Evolutionary conservation across 2,329 filamentous ascomycete genomes (phyloP).

Genomic region (Apiospora arundinis): DNA sequence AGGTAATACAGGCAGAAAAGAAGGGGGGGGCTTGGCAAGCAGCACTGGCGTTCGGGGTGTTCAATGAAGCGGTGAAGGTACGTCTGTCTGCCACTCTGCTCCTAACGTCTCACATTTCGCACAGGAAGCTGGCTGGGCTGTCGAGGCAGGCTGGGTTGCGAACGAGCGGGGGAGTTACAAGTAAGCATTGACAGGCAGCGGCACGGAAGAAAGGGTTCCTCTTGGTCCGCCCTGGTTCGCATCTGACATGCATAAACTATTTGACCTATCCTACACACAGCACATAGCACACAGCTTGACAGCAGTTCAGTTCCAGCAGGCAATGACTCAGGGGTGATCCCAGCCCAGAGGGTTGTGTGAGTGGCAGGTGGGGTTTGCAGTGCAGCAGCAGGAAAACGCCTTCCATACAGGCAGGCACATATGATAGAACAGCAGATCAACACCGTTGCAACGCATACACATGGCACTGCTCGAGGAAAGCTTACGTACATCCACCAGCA

Average conservation of each 20-base stretch:
- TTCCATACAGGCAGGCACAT: too few relatives aligned
- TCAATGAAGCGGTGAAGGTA: slow-evolving; percentile 13
- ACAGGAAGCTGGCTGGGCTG: neutral
- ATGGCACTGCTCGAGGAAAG: neutral
- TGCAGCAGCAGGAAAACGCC: too few relatives aligned
- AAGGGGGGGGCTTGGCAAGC: neutral
- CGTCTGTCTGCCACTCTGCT: neutral
- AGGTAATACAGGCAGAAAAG: neutral
- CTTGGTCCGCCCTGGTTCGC: slow-evolving; percentile 11
- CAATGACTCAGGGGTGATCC: neutral
- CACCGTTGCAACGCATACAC: neutral
- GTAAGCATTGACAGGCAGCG: neutral
- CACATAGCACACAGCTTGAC: neutral
- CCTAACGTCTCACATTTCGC: too few relatives aligned
- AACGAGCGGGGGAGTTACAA: neutral
- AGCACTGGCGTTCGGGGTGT: neutral
- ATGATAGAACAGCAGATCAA: neutral
- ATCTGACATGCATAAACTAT: slow-evolving; percentile 17
- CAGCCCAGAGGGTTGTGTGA: too few relatives aligned
- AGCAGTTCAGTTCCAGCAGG: neutral
- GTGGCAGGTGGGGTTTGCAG: neutral
- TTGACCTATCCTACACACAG: neutral
- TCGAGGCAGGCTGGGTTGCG: neutral
- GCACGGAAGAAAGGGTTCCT: neutral
- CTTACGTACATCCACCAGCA: neutral